A percentile compares a stretch with the other conserved stretches of the same genome.
Conservation (phyloP, 495 filamentous ascomycete genomes). For the Bryoglossum gracile region DNA sequence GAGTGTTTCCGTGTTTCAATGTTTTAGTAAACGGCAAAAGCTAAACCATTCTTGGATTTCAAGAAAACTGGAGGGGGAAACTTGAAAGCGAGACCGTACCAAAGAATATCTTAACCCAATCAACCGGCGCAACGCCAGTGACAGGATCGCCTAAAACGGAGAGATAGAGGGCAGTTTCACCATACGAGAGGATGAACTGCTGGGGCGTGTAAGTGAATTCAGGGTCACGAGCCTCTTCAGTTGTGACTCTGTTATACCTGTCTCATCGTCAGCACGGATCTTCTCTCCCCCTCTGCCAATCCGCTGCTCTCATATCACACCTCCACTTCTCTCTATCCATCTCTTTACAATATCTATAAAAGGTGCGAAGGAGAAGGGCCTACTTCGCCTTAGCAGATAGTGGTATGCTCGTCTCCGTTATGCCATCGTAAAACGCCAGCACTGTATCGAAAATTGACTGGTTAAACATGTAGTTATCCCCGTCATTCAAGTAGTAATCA, state of each 20-base stretch:
- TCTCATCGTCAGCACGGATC: background rate
- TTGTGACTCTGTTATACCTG: slow-evolving; percentile 7
- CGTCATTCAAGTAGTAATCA: slow-evolving; percentile 20
- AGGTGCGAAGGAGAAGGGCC: background rate
- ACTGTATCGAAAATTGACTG: slow-evolving; percentile 25
- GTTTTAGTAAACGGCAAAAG: no score
- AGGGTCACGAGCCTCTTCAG: slow-evolving; percentile 3
- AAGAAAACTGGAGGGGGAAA: no score
- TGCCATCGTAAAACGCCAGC: slow-evolving; percentile 10
- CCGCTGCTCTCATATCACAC: no score
- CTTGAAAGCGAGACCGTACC: slow-evolving; percentile 3
- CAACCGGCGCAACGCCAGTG: slow-evolving; percentile 13
- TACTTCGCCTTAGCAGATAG: slow-evolving; percentile 7
- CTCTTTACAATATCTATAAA: background rate
- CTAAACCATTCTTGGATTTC: no score
- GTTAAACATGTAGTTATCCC: slow-evolving; percentile 28
- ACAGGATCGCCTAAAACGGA: slow-evolving; percentile 11
- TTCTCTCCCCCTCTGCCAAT: no score
- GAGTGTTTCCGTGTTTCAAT: no score
- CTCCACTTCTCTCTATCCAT: background rate
- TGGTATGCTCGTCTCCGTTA: slow-evolving; percentile 4
- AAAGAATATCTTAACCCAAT: slow-evolving; percentile 14
- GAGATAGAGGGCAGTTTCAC: slow-evolving; percentile 18
- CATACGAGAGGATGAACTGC: slow-evolving; percentile 17
- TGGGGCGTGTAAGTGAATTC: slow-evolving; percentile 14